Base-by-base conservation (phyloP, 2,329 filamentous ascomycete species). In the Penicillium capsulatum region DNA sequence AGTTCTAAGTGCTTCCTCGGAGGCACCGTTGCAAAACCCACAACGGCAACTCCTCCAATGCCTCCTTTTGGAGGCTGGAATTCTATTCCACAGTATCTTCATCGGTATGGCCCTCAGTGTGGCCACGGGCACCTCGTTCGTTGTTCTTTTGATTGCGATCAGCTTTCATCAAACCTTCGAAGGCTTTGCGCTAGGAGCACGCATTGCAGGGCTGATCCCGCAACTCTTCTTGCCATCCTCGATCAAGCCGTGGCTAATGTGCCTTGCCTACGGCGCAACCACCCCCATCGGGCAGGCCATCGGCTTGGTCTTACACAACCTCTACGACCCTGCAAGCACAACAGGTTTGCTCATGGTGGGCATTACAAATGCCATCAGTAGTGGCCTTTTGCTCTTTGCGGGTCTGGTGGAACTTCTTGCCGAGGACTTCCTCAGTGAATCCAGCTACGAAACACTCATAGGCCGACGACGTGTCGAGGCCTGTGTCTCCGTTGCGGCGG, bases 161-260 rank as follows among this genome's bases (percentile, higher is more conserved):
- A 80, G 79, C 49, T 90, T 91, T 64, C 86, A 92, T 58, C 85
- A 94, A 67, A 88, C 85, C 1, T 94, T 94, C 50, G 88, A 94
- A 67, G 88, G 88, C 2, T 80, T 94, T 10, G 88, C 88, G 0
- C 77, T 94, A 3, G 88, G 88, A 5, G 85, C 85, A 30, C 84
- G 88, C 42, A 94, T 94, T 54, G 85, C 87, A 0, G 84, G 85
- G 7, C 80, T 94, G 17, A 80, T 84, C 14, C 70, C 70, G 2
- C 63, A 62, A 39, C 61, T 61, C 10, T 95, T 96, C 57, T 79
- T 85, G 0, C 75, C 76, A 14, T 75, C 76, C 2, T 91, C 86
- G 0, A 67, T 78, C 2, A 84, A 85, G 33, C 91, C 92, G 0
- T 94, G 79, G 79, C 63, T 81, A 11, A 82, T 83, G 79, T 74